Evolutionary conservation across 1,284 basidiomycete species (phyloP), one percentile per base, ranked within the genome.

Genomic region (Pholiota adiposa): DNA sequence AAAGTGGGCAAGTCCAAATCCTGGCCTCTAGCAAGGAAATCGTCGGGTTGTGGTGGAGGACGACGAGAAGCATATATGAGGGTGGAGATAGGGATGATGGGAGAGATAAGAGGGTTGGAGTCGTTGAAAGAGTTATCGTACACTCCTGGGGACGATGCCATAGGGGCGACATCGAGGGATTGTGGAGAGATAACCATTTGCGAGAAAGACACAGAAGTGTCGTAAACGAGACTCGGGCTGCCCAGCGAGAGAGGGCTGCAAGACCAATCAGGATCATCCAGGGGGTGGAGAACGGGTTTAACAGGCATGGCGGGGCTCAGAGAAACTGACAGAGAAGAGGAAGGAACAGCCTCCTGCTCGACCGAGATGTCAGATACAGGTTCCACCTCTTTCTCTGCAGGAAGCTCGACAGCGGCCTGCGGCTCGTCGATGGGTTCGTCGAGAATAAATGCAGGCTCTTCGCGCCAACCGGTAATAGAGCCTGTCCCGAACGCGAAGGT

Each of bases 211-310:
- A 43, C 38, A 36, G 57, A 56, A 48, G 38, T 25, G 34, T 36
- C 54, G 16, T 40, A 59, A 27, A 56, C 55, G n/a, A 61, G 51
- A 18, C 54, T 40, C 19, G 62, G 66, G 52, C 62, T 59, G 21
- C 61, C 54, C 18, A 69, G 61, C 4, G 46, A 43, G 2, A 67
- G 43, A 16, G 65, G 56, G 34, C 65, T 63, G 49, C 62, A 63
- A 9, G 62, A 58, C 16, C 58, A 62, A 19, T 59, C 62, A 19
- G 27, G 16, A 19, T 52, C 49, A 48, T 31, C 21, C 11, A 58
- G 18, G 3, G 65, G 63, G n/a, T 54, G 38, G 7, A 66, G 54
- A 19, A 41, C 48, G 41, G 66, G 66, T 52, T 54, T 62, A 4
- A 16, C n/a, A 40, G 63, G 66, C 56, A 54, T 59, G 16, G 11